Conservation (phyloP, 352 stramenopile species). For the Phytopythium cucurbitacearum region DNA sequence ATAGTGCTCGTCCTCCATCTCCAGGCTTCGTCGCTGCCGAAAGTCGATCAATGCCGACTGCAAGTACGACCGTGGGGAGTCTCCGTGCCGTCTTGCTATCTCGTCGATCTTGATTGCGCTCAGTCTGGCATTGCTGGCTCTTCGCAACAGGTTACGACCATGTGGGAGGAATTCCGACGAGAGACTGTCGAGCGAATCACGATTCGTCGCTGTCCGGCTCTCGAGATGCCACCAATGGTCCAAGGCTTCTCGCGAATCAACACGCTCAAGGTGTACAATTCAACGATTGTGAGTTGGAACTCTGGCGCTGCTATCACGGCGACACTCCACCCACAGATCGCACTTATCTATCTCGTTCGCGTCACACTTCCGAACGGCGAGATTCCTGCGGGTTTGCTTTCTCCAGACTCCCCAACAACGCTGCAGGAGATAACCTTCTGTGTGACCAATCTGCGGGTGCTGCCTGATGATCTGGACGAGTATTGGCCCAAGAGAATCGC, state of each 20-base stretch:
- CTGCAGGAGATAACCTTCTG: constrained; percentile 28
- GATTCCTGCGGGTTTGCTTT: constrained; percentile 20
- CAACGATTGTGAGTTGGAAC: constrained; percentile 22
- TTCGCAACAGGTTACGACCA: constrained; percentile 1
- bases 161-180: constrained; percentile 18
- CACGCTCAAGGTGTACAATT: constrained; percentile 28
- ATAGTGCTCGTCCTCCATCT: constrained; percentile 15
- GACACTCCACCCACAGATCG: constrained; percentile 20
- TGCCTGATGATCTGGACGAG: constrained; percentile 29
- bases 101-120: constrained; percentile 31
- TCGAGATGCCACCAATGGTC: constrained; percentile 27
- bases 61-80: constrained; percentile 2
- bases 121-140: neutral
- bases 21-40: constrained; percentile 3
- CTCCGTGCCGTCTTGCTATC: constrained; percentile 11
- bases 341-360: constrained; percentile 18
- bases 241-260: constrained; percentile 23
- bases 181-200: constrained; percentile 13
- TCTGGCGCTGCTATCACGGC: constrained; percentile 18
- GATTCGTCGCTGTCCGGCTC: constrained; percentile 21
- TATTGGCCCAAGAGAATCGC: constrained; percentile 28
- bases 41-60: neutral
- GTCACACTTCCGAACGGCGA: constrained; percentile 16
- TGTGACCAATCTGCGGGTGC: constrained; percentile 22
- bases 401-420: constrained; percentile 7